These are phyloP conservation scores for Hippophae rhamnoides DNA, from an alignment of 306 rosid species.

Conservation along the genomic window DNA sequence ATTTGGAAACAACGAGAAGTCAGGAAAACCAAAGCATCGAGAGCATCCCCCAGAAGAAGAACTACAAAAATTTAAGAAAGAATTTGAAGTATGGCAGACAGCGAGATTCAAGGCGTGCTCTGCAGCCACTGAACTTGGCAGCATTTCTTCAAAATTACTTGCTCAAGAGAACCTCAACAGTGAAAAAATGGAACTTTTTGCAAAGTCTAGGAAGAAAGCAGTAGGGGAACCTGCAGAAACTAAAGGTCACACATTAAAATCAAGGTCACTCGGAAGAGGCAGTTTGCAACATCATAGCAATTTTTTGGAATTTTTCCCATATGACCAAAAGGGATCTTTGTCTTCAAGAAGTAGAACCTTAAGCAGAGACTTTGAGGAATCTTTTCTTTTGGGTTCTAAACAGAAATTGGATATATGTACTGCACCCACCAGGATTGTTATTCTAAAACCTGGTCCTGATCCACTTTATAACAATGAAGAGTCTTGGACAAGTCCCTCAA, in stretches of 20 bases:
- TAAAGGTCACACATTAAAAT: slow-evolving; percentile 22
- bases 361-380: slow-evolving; percentile 70
- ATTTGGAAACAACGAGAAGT: slow-evolving; percentile 33
- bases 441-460: slow-evolving; percentile 86
- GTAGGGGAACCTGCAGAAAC: slow-evolving; percentile 30
- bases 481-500: slow-evolving; percentile 47
- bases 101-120: slow-evolving; percentile 76
- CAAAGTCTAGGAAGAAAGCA: slow-evolving; percentile 25
- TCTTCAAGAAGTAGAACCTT: slow-evolving; percentile 60
- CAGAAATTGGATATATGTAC: slow-evolving; percentile 30
- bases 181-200: slow-evolving; percentile 33
- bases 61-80: slow-evolving; percentile 83
- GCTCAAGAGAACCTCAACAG: slow-evolving; percentile 41
- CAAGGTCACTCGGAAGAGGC: slow-evolving; percentile 22
- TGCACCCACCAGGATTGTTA: slow-evolving; percentile 69
- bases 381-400: slow-evolving; percentile 35
- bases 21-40: slow-evolving; percentile 48
- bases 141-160: slow-evolving; percentile 26
- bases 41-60: slow-evolving; percentile 99
- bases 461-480: slow-evolving; percentile 49
- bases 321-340: slow-evolving; percentile 29
- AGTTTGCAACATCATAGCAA: slow-evolving; percentile 25
- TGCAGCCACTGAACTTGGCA: slow-evolving; percentile 46
- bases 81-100: slow-evolving; percentile 90
- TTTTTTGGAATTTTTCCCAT: slow-evolving; percentile 26